Percentiles rank a stretch among this genome's conserved stretches.
phyloP scores from a whole-genome alignment of 805 yeast species.

The Limtongia smithiae region DNA sequence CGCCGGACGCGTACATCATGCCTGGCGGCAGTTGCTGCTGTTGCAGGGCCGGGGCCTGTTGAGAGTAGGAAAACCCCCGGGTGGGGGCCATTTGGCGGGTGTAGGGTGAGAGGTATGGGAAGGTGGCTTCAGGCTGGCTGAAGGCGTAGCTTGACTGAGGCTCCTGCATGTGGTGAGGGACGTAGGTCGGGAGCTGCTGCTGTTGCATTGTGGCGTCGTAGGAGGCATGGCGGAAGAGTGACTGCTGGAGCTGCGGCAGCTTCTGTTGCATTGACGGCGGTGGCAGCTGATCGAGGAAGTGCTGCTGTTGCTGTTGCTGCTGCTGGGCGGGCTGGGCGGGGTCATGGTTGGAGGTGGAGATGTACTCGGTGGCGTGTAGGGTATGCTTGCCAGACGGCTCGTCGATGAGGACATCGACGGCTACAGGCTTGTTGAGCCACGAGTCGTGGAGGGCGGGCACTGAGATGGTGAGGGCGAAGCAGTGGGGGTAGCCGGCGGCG shows the following conservation, averaged over 20 bases:
- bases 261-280: slow-evolving; percentile 14
- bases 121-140: no score
- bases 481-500: slow-evolving; percentile 4
- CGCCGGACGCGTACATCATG: no score
- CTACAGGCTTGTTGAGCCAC: slow-evolving; percentile 18
- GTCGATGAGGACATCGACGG: slow-evolving; percentile 19
- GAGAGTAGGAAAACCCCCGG: no score
- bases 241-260: slow-evolving; percentile 2
- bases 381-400: slow-evolving; percentile 17
- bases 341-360: background rate
- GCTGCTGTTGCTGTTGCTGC: slow-evolving; percentile 2
- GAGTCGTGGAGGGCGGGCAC: slow-evolving; percentile 20
- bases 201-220: no score
- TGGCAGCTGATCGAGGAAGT: slow-evolving; percentile 8
- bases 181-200: no score
- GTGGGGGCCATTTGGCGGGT: no score
- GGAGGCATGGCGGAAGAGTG: background rate
- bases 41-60: no score
- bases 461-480: slow-evolving; percentile 19
- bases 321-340: background rate
- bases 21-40: no score
- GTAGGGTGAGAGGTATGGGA: no score
- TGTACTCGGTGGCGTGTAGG: slow-evolving; percentile 16
- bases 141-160: no score
- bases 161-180: no score